These are phyloP conservation scores for Raffaelea ambrosiae DNA, from an alignment of 2,329 filamentous ascomycete genomes.

Conservation along the genomic window DNA sequence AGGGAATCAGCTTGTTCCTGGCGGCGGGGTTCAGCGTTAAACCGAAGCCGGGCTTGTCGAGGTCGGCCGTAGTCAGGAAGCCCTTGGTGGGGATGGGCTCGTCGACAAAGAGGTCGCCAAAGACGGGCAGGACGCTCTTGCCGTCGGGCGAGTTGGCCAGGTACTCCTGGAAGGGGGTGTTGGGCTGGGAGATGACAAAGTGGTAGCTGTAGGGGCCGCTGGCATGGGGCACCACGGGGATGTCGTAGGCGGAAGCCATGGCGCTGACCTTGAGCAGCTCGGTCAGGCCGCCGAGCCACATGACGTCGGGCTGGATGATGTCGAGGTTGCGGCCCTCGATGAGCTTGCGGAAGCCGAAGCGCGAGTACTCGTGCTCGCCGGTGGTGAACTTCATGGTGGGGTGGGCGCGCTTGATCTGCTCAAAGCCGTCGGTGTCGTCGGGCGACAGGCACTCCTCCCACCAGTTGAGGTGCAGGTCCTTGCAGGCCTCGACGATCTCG, in stretches of 20 bases:
- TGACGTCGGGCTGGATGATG: slow-evolving; percentile 91
- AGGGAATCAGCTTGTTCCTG: slow-evolving; percentile 62
- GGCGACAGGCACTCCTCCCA: slow-evolving; percentile 92
- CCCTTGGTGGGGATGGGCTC: slow-evolving; percentile 83
- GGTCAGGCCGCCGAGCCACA: slow-evolving; percentile 93
- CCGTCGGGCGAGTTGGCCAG: slow-evolving; percentile 88
- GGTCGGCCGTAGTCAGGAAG: slow-evolving; percentile 66
- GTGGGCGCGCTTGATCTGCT: slow-evolving; percentile 81
- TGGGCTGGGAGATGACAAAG: slow-evolving; percentile 87
- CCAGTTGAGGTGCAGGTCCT: slow-evolving; percentile 87
- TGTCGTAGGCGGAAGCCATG: slow-evolving; percentile 86
- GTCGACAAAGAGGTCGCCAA: slow-evolving; percentile 82
- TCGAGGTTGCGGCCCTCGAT: slow-evolving; percentile 87
- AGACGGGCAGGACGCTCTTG: slow-evolving; percentile 81
- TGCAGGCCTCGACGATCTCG: slow-evolving; percentile 74
- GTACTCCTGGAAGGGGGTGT: slow-evolving; percentile 93
- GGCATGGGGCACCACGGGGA: slow-evolving; percentile 91
- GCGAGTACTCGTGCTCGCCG: slow-evolving; percentile 90
- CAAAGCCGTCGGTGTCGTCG: slow-evolving; percentile 87
- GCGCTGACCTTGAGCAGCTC: slow-evolving; percentile 84
- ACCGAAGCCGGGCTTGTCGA: slow-evolving; percentile 88
- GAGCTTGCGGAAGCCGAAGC: slow-evolving; percentile 90
- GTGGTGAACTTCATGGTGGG: slow-evolving; percentile 90
- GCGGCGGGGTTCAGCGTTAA: slow-evolving; percentile 77
- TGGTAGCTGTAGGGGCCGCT: slow-evolving; percentile 94